A percentile compares a stretch with the other conserved stretches of the same genome.
Conservation (phyloP, 352 stramenopile species). For the Pythium scleroteichum region DNA sequence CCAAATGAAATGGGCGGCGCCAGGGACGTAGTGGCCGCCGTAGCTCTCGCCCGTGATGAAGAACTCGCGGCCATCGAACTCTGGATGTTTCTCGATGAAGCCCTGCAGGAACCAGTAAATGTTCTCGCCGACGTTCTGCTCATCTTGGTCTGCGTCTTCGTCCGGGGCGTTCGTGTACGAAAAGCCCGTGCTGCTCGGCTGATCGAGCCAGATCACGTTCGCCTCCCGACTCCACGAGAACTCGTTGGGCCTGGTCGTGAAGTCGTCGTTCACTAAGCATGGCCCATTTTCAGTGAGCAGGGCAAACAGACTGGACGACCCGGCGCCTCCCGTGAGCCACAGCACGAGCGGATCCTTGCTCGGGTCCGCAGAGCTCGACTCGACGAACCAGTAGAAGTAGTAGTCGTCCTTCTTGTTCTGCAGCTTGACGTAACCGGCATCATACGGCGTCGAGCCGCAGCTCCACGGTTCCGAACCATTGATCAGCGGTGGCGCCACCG, state of each 20-base stretch:
- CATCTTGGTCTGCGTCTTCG: constrained; percentile 35
- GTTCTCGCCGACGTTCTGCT: constrained; percentile 44
- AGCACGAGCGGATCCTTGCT: constrained; percentile 52
- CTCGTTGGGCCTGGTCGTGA: constrained; percentile 35
- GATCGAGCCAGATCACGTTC: constrained; percentile 57
- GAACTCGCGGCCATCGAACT: constrained; percentile 28
- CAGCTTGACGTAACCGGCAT: constrained; percentile 53
- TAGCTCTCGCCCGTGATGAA: constrained; percentile 62
- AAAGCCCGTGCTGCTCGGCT: background rate
- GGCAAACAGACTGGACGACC: constrained; percentile 30
- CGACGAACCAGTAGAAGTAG: constrained; percentile 76
- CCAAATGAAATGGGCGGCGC: constrained; percentile 40
- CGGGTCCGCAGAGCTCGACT: constrained; percentile 34
- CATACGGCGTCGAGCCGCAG: constrained; percentile 37
- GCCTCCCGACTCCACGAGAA: constrained; percentile 49
- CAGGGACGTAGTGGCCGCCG: constrained; percentile 56
- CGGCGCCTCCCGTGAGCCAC: constrained; percentile 60
- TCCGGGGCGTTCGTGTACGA: constrained; percentile 40
- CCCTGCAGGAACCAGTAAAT: constrained; percentile 59
- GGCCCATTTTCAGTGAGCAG: constrained; percentile 57
- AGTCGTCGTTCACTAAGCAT: constrained; percentile 30
- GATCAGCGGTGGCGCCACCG: constrained; percentile 14
- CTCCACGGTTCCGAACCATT: constrained; percentile 44
- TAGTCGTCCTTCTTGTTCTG: constrained; percentile 52
- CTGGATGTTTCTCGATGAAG: constrained; percentile 34